These are phyloP conservation scores for Cystobasidium slooffiae DNA, from an alignment of 1,284 basidiomycete species.

Conservation along the genomic window DNA sequence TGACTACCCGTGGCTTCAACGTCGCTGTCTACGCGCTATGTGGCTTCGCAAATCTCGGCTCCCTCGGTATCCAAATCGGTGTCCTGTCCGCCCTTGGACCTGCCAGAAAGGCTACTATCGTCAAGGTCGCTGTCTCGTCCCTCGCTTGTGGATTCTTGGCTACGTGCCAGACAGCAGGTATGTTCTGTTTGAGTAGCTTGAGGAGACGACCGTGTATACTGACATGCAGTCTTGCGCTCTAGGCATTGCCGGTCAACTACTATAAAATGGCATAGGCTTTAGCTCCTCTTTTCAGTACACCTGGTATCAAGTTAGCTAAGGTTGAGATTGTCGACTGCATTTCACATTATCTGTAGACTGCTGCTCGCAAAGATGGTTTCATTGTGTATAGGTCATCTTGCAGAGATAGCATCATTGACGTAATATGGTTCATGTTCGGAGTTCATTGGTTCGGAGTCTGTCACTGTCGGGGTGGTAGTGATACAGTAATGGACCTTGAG, in stretches of 20 bases:
- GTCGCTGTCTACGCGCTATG: conserved; percentile 83
- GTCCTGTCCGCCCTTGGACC: conserved; percentile 75
- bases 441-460: too few species aligned
- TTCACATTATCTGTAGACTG: too few species aligned
- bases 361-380: too few species aligned
- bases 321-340: too few species aligned
- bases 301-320: too few species aligned
- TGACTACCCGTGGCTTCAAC: conserved; percentile 67
- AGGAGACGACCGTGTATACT: background rate
- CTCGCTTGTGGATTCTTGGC: conserved; percentile 56
- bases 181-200: background rate
- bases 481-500: too few species aligned
- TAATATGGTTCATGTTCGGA: too few species aligned
- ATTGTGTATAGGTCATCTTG: too few species aligned
- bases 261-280: conserved; percentile 10
- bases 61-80: conserved; percentile 74
- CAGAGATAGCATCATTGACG: too few species aligned
- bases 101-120: conserved; percentile 32
- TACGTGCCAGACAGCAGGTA: conserved; percentile 58
- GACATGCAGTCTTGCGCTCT: background rate
- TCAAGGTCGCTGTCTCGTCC: conserved; percentile 44
- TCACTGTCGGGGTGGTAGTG: too few species aligned
- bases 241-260: conserved; percentile 41
- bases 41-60: conserved; percentile 82
- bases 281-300: background rate